These are phyloP conservation scores for Pelargonium australe DNA, from an alignment of 441 rosid species.

Conservation along the genomic window DNA sequence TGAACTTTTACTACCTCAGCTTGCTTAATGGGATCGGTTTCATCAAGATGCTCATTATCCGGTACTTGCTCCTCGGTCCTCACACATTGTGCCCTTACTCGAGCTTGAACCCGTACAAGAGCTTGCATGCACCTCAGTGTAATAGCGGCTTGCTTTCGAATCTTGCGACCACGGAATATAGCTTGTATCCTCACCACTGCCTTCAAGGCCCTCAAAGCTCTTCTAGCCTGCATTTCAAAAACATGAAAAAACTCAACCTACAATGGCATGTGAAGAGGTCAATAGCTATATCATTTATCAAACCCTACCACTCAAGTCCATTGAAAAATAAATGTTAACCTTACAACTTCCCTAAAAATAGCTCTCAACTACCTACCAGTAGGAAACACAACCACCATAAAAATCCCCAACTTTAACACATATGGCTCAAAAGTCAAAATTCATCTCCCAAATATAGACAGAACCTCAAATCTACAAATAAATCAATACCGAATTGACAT, in stretches of 20 bases:
- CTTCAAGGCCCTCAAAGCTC: slow-evolving; percentile 77
- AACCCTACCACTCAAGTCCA: no score
- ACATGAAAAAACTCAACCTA: not conserved
- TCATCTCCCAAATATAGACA: not conserved
- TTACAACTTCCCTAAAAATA: no score
- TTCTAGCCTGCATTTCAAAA: slow-evolving; percentile 50
- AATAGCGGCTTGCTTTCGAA: slow-evolving; percentile 85
- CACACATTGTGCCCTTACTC: slow-evolving; percentile 48
- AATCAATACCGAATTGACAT: not conserved
- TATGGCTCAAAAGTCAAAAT: not conserved
- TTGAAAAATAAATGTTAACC: no score
- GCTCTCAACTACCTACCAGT: no score
- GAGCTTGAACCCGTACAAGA: slow-evolving; percentile 82
- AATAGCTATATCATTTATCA: no score
- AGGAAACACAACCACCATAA: not conserved
- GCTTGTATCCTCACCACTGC: slow-evolving; percentile 92
- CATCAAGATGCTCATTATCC: slow-evolving; percentile 17
- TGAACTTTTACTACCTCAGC: slow-evolving; percentile 51
- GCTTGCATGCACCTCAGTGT: slow-evolving; percentile 95
- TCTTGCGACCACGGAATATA: slow-evolving; percentile 76
- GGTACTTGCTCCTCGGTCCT: slow-evolving; percentile 31
- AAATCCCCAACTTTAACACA: not conserved
- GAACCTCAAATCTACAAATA: not conserved
- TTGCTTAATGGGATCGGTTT: slow-evolving; percentile 45
- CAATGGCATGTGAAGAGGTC: no score